Conservation (phyloP, 768 basidiomycete genomes). For the Nevesoporus exiguus region DNA sequence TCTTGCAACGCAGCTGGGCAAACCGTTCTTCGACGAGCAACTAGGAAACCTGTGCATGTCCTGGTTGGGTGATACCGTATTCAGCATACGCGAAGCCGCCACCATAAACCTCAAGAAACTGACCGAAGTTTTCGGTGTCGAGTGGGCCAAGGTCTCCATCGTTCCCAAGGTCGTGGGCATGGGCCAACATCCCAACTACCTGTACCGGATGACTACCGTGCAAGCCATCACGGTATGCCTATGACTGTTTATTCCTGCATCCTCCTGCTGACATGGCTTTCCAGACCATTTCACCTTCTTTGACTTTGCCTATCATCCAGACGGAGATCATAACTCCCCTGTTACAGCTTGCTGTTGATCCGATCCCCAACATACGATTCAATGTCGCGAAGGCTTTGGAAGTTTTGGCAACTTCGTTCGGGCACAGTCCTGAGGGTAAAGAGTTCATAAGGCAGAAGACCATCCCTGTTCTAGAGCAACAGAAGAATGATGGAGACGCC, state of each 20-base stretch:
- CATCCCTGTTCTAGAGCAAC: constrained; percentile 78
- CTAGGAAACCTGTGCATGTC: constrained; percentile 97
- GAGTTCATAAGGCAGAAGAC: constrained; percentile 73
- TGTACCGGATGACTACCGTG: constrained; percentile 98
- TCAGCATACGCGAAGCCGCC: constrained; percentile 97
- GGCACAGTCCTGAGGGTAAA: constrained; percentile 60
- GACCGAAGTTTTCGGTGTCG: constrained; percentile 97
- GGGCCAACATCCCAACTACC: constrained; percentile 95
- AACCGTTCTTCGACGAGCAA: constrained; percentile 96
- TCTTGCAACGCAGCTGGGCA: constrained; percentile 95
- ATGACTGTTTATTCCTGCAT: background rate
- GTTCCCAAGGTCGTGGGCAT: constrained; percentile 97
- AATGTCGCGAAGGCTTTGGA: constrained; percentile 96
- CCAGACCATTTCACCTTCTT: constrained; percentile 94
- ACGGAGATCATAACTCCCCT: constrained; percentile 83
- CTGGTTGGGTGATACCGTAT: constrained; percentile 98
- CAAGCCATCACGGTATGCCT: constrained; percentile 90
- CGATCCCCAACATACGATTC: constrained; percentile 99
- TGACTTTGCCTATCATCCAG: constrained; percentile 79
- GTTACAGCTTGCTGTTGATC: constrained; percentile 77
- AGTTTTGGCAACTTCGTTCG: constrained; percentile 74
- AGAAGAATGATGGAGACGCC: constrained; percentile 86
- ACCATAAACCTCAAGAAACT: constrained; percentile 95
- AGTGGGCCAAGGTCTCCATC: constrained; percentile 92
- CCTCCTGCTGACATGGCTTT: constrained; percentile 7